Evolutionary conservation across 2,329 filamentous ascomycete species (phyloP), one percentile per base, ranked within the genome.

Genomic region (Cladosporium austrohemisphaericum): DNA sequence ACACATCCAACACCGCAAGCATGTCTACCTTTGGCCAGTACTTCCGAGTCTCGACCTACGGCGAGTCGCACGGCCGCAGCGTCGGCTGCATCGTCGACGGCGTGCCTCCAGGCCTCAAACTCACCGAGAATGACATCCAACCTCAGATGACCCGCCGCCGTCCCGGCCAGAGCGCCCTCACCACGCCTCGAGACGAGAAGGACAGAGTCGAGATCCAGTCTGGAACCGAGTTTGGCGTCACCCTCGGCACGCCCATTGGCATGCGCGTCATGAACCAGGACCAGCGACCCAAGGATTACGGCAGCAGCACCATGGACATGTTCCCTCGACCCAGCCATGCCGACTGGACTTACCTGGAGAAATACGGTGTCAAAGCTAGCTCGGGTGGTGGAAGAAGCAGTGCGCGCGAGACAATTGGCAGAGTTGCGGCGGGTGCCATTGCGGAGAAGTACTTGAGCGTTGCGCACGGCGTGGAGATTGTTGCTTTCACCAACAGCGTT

Each of bases 51-150:
- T 90, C 87, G 56, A 94, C 88, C 83, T 90, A 78, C 60, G 86
- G 86, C 67, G 86, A 91, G 71, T 94, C 88, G 50, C 92, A 96
- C 74, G 94, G 92, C 75, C 85, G 84, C 63, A 92, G 86, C 25
- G 90, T 97, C 63, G 91, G 90, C 65, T 94, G 88, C 75, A 96
- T 97, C 63, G 85, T 97, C 71, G 92, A 97, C 68, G 90, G 90
- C 61, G 87, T 83, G 65, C 93, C 92, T 28, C 91, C 93, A 11
- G 88, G 88, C 62, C 85, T 97, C 77, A 75, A 84, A 62, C 82
- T 97, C 68, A 91, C 95, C 71, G 53, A 53, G 32, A 61, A 65
- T 46, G 88, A 94, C 65, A 94, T 97, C 66, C 92, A 98, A 72
- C 90, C 90, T 41, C 90, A 96, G 73, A 88, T 97, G 81, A 94